Conservation (phyloP, 2,329 filamentous ascomycete species). For the Fusarium sp. region DNA sequence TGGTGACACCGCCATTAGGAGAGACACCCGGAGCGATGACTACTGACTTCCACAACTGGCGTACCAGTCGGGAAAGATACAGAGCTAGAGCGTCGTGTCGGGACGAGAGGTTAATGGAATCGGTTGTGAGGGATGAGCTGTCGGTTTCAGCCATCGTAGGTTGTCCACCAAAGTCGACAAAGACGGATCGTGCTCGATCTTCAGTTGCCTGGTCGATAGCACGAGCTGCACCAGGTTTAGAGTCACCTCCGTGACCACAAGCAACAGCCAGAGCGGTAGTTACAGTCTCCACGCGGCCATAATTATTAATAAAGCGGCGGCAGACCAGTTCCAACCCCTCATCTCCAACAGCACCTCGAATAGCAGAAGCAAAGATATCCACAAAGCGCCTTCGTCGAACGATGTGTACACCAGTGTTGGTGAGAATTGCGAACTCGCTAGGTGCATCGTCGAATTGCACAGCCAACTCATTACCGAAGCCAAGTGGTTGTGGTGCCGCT, state of each 20-base stretch:
- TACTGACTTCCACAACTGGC: conserved; percentile 85
- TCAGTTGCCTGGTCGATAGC: conserved; percentile 87
- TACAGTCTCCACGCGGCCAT: conserved; percentile 88
- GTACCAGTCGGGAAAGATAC: conserved; percentile 88
- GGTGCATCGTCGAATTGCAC: conserved; percentile 91
- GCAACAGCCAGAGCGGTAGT: conserved; percentile 93
- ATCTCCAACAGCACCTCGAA: conserved; percentile 77
- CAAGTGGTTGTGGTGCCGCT: conserved; percentile 73
- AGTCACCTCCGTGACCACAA: conserved; percentile 89
- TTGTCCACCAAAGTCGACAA: conserved; percentile 92
- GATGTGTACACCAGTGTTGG: conserved; percentile 89
- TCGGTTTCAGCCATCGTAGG: conserved; percentile 82
- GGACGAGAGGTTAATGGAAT: conserved; percentile 87
- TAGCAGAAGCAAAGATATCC: conserved; percentile 87
- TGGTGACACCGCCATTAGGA: conserved; percentile 68
- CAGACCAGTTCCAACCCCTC: conserved; percentile 86
- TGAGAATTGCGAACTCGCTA: conserved; percentile 89
- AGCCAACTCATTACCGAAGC: conserved; percentile 94
- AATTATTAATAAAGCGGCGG: conserved; percentile 83
- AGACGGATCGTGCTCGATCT: conserved; percentile 84
- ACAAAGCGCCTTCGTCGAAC: conserved; percentile 86
- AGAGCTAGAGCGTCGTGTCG: conserved; percentile 88
- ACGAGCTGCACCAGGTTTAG: conserved; percentile 75
- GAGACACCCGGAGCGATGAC: conserved; percentile 69
- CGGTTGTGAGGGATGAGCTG: conserved; percentile 77